Evolutionary conservation across 768 basidiomycete genomes (phyloP), one percentile per base, ranked within the genome.

Genomic region (Gymnopilus junonius): DNA sequence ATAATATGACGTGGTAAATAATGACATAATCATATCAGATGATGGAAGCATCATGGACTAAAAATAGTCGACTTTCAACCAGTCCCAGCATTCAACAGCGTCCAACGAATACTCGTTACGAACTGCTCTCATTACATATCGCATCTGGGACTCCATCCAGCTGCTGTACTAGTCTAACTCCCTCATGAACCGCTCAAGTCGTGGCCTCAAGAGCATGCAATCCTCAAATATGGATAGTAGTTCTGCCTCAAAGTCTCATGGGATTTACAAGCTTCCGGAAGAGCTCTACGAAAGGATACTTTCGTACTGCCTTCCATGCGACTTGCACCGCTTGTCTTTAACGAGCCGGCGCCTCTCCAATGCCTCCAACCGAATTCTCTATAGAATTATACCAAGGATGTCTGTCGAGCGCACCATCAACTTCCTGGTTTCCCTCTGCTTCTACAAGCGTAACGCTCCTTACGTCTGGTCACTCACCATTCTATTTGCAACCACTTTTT

Each of bases 391-490:
- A 35, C 55, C 61, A 2, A 50, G 55, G 34, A 56, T 57, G 61
- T 40, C 46, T 40, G 39, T 51, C 8, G 31, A 42, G 10, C 40
- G 54, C 2, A 57, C 61, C 8, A 57, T 57, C n/a, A 34, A 32
- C 8, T 62, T 62, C 29, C 53, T 62, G 29, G 43, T 48, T 11
- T 25, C 54, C 35, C 54, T 62, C 11, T 62, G 55, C 46, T 53
- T 62, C 25, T 62, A 55, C 55, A 42, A 57, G 43, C 54, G 25
- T 39, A 51, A 42, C 7, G 51, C 59, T 4, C 42, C 59, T 15
- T 55, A 54, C 20, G 59, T 61, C 42, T 55, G 59, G 59, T 61
- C 59, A 27, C 53, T 61, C 7, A 21, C 27, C 8, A 32, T 61
- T 31, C 40, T 20, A 17, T 42, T 61, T 32, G 40, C 40, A 17